A percentile compares a stretch with the other conserved stretches of the same genome.
phyloP scores from a whole-genome alignment of 768 basidiomycete species.

The Naganishia kalamii region DNA sequence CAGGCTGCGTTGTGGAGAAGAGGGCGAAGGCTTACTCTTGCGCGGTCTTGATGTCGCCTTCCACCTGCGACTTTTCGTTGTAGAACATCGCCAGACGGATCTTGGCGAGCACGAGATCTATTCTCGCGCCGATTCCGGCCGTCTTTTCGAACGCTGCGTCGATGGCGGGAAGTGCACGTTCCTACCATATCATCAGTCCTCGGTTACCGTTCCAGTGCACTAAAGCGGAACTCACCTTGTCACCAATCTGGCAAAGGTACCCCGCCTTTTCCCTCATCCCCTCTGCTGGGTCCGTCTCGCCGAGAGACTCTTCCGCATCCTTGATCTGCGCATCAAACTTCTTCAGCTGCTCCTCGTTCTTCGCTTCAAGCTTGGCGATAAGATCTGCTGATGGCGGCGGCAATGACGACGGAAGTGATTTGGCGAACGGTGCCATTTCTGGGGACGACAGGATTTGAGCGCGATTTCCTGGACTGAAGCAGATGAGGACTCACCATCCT shows the following conservation, averaged over 20 bases:
- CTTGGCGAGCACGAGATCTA: slow-evolving; percentile 84
- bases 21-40: slow-evolving; percentile 59
- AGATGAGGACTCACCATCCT: slow-evolving; percentile 59
- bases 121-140: slow-evolving; percentile 82
- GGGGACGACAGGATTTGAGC: not conserved
- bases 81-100: slow-evolving; percentile 89
- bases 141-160: slow-evolving; percentile 82
- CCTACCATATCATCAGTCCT: slow-evolving; percentile 50
- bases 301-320: slow-evolving; percentile 83
- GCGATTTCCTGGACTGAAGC: not conserved
- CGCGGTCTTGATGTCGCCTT: slow-evolving; percentile 65
- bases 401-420: slow-evolving; percentile 25
- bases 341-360: slow-evolving; percentile 66
- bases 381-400: slow-evolving; percentile 53
- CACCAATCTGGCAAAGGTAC: slow-evolving; percentile 81
- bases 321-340: slow-evolving; percentile 69
- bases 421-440: slow-evolving; percentile 81
- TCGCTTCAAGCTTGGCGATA: slow-evolving; percentile 58
- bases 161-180: slow-evolving; percentile 71
- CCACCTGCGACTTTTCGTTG: slow-evolving; percentile 66
- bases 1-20: not conserved
- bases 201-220: not conserved
- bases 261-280: slow-evolving; percentile 74
- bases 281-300: slow-evolving; percentile 88
- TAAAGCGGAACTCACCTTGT: slow-evolving; percentile 52